Evolutionary conservation across 1,284 basidiomycete species (phyloP).

Genomic region (Chalciporus sp.): DNA sequence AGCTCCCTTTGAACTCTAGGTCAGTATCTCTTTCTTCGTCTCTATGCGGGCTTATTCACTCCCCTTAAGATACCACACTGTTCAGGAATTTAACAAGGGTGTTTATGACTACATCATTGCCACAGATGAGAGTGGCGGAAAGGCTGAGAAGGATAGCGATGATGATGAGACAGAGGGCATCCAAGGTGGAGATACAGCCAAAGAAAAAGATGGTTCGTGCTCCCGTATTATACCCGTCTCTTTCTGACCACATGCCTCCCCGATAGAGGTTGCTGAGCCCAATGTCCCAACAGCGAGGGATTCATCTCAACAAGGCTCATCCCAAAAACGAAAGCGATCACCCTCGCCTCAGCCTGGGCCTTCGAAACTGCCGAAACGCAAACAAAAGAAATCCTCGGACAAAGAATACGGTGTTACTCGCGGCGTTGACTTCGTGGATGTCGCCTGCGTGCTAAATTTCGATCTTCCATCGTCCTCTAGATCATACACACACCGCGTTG

Average conservation of each 20-base stretch:
- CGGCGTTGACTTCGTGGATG: slow-evolving; percentile 96
- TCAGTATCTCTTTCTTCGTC: slow-evolving; percentile 23
- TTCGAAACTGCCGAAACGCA: slow-evolving; percentile 42
- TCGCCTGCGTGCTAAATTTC: slow-evolving; percentile 98
- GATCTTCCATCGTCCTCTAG: slow-evolving; percentile 88
- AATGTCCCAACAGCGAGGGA: not conserved
- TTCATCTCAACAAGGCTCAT: slow-evolving; percentile 12
- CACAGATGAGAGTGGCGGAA: slow-evolving; percentile 82
- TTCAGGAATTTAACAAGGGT: slow-evolving; percentile 99
- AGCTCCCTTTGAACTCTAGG: slow-evolving; percentile 93
- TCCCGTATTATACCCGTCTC: not conserved
- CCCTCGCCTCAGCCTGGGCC: slow-evolving; percentile 32
- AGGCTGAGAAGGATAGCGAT: slow-evolving; percentile 54
- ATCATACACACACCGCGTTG: slow-evolving; percentile 96
- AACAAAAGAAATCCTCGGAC: slow-evolving; percentile 47
- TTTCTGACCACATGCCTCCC: not conserved
- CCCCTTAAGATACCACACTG: slow-evolving; percentile 81
- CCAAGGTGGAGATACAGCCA: not conserved
- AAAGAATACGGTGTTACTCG: slow-evolving; percentile 94
- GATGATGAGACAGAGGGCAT: slow-evolving; percentile 24
- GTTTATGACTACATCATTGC: slow-evolving; percentile 99
- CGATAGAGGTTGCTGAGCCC: slow-evolving; percentile 10
- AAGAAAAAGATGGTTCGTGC: slow-evolving; percentile 18
- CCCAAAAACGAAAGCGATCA: slow-evolving; percentile 38
- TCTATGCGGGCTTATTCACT: slow-evolving; percentile 6